Evolutionary conservation across 2,329 filamentous ascomycete genomes (phyloP).

Genomic region (Byssoonygena ceratinophila): DNA sequence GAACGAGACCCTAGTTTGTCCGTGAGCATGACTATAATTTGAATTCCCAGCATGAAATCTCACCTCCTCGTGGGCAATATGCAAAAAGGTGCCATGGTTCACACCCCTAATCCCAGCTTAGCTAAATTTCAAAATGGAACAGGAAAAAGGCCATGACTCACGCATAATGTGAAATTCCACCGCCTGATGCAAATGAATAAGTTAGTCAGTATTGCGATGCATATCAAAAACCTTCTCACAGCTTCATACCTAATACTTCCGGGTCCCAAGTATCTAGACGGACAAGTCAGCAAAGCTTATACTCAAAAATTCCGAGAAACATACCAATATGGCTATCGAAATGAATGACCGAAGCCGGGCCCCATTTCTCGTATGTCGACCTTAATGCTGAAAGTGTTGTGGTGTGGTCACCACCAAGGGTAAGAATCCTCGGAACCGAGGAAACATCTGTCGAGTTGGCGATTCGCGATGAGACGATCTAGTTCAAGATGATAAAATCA

Average conservation of each 20-base stretch:
- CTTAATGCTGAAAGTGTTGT: conserved; percentile 59
- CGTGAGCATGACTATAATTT: conserved; percentile 43
- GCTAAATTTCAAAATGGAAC: not conserved
- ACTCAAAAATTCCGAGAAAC: too few relatives aligned
- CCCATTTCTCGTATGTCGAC: conserved; percentile 52
- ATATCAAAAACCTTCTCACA: not conserved
- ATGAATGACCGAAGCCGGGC: conserved; percentile 58
- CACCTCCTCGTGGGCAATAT: conserved; percentile 71
- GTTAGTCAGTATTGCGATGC: not conserved
- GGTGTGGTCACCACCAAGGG: conserved; percentile 63
- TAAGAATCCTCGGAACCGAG: conserved; percentile 45
- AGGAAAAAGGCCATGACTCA: conserved; percentile 21
- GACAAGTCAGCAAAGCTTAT: not conserved
- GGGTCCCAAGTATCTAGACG: conserved; percentile 67
- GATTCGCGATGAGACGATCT: conserved; percentile 26
- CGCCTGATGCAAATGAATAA: conserved; percentile 24
- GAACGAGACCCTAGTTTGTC: conserved; percentile 43
- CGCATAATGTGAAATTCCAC: conserved; percentile 44
- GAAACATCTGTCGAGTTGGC: conserved; percentile 21
- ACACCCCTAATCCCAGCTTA: conserved; percentile 57
- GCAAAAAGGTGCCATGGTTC: conserved; percentile 87
- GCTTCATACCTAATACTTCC: conserved; percentile 22
- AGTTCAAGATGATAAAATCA: not conserved
- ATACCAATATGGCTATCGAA: conserved; percentile 61
- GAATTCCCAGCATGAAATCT: conserved; percentile 68